Percentiles rank a stretch among this genome's conserved stretches.
Conservation (phyloP, 306 rosid species). For the Acacia crassicarpa region DNA sequence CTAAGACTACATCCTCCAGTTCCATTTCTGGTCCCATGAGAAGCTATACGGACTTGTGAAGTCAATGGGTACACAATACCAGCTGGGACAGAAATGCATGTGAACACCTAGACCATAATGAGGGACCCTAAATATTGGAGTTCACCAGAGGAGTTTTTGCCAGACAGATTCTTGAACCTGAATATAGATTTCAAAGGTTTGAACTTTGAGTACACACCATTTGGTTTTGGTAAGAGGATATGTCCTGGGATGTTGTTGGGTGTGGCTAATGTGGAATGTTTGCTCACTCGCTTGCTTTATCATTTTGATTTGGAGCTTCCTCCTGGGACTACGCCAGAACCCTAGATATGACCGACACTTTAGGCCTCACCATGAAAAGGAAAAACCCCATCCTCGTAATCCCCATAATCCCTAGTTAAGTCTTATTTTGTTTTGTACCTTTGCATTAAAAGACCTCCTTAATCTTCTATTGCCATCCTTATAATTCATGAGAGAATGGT, state of each 20-base stretch:
- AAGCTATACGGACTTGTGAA: slow-evolving; percentile 1
- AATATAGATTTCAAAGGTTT: neutral
- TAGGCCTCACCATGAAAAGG: neutral
- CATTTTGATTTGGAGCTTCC: neutral
- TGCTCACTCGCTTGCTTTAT: neutral
- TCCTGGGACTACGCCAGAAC: neutral
- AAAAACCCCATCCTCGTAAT: neutral
- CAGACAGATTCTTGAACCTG: slow-evolving; percentile 10
- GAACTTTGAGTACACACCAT: neutral
- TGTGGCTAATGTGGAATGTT: neutral
- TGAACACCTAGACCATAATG: neutral
- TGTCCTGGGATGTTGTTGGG: neutral
- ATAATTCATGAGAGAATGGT: too few relatives aligned
- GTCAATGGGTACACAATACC: slow-evolving; percentile 17
- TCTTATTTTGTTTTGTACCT: too few relatives aligned
- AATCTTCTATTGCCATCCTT: neutral
- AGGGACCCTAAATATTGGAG: slow-evolving; percentile 24
- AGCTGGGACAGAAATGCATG: neutral
- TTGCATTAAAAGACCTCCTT: too few relatives aligned
- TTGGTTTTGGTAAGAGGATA: neutral
- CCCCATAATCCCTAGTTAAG: neutral
- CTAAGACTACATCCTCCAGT: slow-evolving; percentile 24
- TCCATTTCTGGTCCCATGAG: slow-evolving; percentile 23
- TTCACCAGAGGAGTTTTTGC: slow-evolving; percentile 5
- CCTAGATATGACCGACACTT: neutral